phyloP scores from a whole-genome alignment of 2,329 filamentous ascomycete species.

The Neofusicoccum parvum region DNA sequence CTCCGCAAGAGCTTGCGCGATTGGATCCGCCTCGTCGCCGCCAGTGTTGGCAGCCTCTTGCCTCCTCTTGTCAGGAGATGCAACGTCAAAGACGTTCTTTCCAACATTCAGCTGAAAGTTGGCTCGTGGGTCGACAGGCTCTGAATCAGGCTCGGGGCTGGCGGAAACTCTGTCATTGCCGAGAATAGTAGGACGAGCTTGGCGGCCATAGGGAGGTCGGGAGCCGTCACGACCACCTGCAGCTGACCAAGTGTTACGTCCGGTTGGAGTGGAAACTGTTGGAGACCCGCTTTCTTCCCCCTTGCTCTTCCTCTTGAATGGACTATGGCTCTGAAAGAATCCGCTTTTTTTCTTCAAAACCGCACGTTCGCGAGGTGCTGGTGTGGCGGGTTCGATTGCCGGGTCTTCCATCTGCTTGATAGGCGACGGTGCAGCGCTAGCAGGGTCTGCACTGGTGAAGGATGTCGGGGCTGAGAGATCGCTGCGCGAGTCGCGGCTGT shows the following conservation, averaged over 20 bases:
- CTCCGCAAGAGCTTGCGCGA: slow-evolving; percentile 88
- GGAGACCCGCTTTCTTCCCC: slow-evolving; percentile 67
- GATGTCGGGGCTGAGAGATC: slow-evolving; percentile 90
- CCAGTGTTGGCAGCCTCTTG: slow-evolving; percentile 40
- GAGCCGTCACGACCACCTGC: slow-evolving; percentile 40
- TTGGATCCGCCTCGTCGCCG: slow-evolving; percentile 74
- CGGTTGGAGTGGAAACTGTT: slow-evolving; percentile 42
- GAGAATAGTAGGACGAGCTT: slow-evolving; percentile 32
- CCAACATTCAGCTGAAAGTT: slow-evolving; percentile 93
- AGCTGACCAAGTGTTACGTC: slow-evolving; percentile 58
- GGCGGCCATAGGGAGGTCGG: slow-evolving; percentile 43
- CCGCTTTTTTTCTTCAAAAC: slow-evolving; percentile 73
- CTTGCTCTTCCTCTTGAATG: slow-evolving; percentile 90
- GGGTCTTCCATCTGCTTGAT: slow-evolving; percentile 57
- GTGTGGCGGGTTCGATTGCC: slow-evolving; percentile 39
- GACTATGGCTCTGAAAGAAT: slow-evolving; percentile 91
- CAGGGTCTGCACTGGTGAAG: slow-evolving; percentile 80
- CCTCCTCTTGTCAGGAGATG: slow-evolving; percentile 64
- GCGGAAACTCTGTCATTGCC: slow-evolving; percentile 24
- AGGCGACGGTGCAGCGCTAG: slow-evolving; percentile 73
- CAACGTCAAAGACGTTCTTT: slow-evolving; percentile 93
- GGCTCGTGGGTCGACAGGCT: slow-evolving; percentile 87
- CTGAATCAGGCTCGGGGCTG: slow-evolving; percentile 53
- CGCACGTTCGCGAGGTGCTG: slow-evolving; percentile 62
- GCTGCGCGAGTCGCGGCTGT: slow-evolving; percentile 85